Percentiles rank a stretch among this genome's conserved stretches.
Evolutionary conservation across 192 early-diverging fungal genomes (phyloP).

Genomic region (Gaertneriomyces semiglobifer): DNA sequence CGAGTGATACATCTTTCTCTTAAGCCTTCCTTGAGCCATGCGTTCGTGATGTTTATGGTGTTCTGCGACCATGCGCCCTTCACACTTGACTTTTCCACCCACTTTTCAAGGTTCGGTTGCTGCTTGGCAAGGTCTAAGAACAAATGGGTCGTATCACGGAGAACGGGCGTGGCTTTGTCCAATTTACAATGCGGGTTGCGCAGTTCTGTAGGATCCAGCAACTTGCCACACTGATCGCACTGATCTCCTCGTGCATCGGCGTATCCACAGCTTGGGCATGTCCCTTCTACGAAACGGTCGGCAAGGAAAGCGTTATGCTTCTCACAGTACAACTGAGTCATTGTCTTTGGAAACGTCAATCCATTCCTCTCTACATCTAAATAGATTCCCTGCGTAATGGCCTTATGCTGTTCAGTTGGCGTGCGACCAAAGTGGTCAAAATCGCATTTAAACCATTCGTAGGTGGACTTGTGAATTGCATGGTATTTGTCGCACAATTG

Average conservation of each 20-base stretch:
- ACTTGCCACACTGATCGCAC: constrained; percentile 90
- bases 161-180: constrained; percentile 75
- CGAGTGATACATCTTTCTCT: constrained; percentile 93
- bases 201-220: constrained; percentile 90
- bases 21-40: constrained; percentile 94
- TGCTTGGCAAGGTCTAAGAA: constrained; percentile 82
- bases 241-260: constrained; percentile 93
- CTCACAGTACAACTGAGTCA: constrained; percentile 90
- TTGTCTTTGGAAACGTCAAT: constrained; percentile 66
- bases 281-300: constrained; percentile 96
- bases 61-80: constrained; percentile 87
- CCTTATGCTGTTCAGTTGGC: constrained; percentile 77
- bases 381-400: constrained; percentile 89
- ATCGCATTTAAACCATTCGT: constrained; percentile 91
- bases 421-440: constrained; percentile 98
- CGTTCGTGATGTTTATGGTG: constrained; percentile 78
- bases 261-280: constrained; percentile 79
- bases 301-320: constrained; percentile 84
- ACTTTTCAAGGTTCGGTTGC: constrained; percentile 72
- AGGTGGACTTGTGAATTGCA: constrained; percentile 77
- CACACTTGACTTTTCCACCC: constrained; percentile 63
- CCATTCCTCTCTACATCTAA: constrained; percentile 66
- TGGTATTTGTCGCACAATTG: constrained; percentile 97
- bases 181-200: constrained; percentile 93
- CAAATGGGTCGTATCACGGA: constrained; percentile 80